Base-by-base conservation (phyloP, 1,284 basidiomycete species). In the Neotropicomus parvogracilis region DNA sequence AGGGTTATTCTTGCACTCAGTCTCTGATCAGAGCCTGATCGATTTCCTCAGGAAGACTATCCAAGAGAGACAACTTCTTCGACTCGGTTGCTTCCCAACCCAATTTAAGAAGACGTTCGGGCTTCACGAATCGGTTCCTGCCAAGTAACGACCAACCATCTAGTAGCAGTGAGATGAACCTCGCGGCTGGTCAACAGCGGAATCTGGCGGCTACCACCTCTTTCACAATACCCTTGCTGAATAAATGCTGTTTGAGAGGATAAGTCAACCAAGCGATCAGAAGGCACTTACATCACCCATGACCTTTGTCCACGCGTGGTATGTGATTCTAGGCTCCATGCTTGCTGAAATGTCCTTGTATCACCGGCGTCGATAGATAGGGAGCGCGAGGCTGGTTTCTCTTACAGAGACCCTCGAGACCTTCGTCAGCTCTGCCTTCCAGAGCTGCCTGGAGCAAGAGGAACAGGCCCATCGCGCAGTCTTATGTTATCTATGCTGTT, bases 81-180 rank as follows among this genome's bases (percentile, higher is more conserved):
- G 67, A 65, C 48, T 71, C 65, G 3, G 55, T 62, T 1, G 72
- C 60, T 33, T 67, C 63, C 72, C 74, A 74, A 24, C 72, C 71
- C 6, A 74, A 55, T 24, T 57, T 66, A 36, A 61, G 59, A 36
- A 75, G 58, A 3, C 67, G 63, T 14, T 69, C 59, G 0, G 70
- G 51, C n/a, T 59, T 63, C 6, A 59, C 64, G 33, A 63, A 63
- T 14, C 61, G 57, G 49, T 70, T 75, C 3, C 69, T 66, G 8
- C 69, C 73, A 13, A 74, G 49, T 17, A 70, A 45, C 7, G 64
- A 69, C 71, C 69, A 74, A 3, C 68, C 70, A 38, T 62, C 74
- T 73, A 14, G 45, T 26, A 44, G 20, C 9, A n/a, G 17, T 17
- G 20, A 40, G 34, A 44, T 40, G 27, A 45, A 44, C 32, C n/a